Conservation (phyloP, 208 protist species). For the Lotmaria passim region DNA sequence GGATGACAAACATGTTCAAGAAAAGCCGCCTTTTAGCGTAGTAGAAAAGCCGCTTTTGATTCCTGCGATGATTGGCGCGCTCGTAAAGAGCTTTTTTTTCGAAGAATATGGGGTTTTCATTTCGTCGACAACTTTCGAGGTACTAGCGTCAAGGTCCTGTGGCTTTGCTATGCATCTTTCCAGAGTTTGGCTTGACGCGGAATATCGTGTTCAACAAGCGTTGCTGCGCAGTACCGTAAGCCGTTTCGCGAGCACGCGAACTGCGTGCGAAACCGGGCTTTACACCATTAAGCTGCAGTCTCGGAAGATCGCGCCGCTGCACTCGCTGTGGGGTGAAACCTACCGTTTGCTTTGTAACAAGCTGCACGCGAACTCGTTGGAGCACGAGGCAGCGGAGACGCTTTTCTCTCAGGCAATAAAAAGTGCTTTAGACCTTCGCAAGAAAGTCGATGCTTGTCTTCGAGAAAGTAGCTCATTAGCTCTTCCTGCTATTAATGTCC, state of each 20-base stretch:
- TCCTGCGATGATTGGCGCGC: constrained; percentile 31
- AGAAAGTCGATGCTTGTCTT: not conserved
- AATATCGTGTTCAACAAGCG: constrained; percentile 14
- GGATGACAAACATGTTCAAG: constrained; percentile 28
- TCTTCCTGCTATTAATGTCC: no score
- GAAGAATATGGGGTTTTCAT: constrained; percentile 31
- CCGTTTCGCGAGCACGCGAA: not conserved
- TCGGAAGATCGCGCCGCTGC: constrained; percentile 1
- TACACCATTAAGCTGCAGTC: constrained; percentile 22
- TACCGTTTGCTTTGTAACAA: not conserved
- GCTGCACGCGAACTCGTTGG: not conserved
- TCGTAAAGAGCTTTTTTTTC: constrained; percentile 33
- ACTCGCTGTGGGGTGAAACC: constrained; percentile 15
- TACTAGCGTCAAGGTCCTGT: constrained; percentile 17
- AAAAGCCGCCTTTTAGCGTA: constrained; percentile 15
- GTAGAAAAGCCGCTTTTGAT: constrained; percentile 35
- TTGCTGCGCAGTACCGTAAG: constrained; percentile 1
- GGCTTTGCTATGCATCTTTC: constrained; percentile 13
- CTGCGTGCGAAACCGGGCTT: constrained; percentile 15
- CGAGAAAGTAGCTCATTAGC: not conserved
- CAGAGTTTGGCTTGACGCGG: constrained; percentile 23
- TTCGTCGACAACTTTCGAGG: constrained; percentile 29
- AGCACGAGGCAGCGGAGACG: not conserved
- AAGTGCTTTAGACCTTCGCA: not conserved
- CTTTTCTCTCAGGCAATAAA: not conserved